Percentiles rank a stretch among this genome's conserved stretches.
phyloP scores from a whole-genome alignment of 352 stramenopile species.

The Peronospora destructor region DNA sequence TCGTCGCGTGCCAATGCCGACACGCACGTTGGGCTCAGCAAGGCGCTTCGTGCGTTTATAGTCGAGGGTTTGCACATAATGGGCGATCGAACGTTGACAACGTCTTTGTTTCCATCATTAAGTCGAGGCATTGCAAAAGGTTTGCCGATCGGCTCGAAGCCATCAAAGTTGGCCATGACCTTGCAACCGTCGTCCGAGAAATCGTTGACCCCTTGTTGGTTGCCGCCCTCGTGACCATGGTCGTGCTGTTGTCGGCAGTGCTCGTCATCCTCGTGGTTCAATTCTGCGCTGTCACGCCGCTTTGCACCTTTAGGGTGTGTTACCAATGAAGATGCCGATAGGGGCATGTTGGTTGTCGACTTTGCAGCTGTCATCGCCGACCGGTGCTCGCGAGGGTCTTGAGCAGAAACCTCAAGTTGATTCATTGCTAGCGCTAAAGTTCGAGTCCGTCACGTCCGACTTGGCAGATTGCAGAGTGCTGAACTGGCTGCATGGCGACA shows the following conservation, averaged over 20 bases:
- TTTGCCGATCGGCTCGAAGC: constrained; percentile 18
- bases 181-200: constrained; percentile 25
- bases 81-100: constrained; percentile 31
- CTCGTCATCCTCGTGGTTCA: constrained; percentile 13
- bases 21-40: constrained; percentile 21
- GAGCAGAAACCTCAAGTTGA: constrained; percentile 11
- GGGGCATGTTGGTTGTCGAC: neutral
- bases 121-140: constrained; percentile 12
- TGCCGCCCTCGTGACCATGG: constrained; percentile 7
- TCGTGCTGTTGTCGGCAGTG: constrained; percentile 10
- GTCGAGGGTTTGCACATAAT: constrained; percentile 22
- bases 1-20: constrained; percentile 17
- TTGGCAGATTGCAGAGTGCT: constrained; percentile 21
- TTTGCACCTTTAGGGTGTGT: constrained; percentile 4
- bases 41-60: neutral
- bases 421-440: constrained; percentile 8
- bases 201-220: constrained; percentile 10
- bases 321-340: constrained; percentile 1
- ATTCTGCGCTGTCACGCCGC: constrained; percentile 6
- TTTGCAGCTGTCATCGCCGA: constrained; percentile 7
- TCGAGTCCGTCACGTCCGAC: constrained; percentile 2
- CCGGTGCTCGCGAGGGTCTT: neutral
- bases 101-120: constrained; percentile 27
- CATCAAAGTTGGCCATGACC: constrained; percentile 35
- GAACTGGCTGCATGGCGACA: constrained; percentile 1